Evolutionary conservation across 768 basidiomycete species (phyloP).

Genomic region (Mycena kentingensis): DNA sequence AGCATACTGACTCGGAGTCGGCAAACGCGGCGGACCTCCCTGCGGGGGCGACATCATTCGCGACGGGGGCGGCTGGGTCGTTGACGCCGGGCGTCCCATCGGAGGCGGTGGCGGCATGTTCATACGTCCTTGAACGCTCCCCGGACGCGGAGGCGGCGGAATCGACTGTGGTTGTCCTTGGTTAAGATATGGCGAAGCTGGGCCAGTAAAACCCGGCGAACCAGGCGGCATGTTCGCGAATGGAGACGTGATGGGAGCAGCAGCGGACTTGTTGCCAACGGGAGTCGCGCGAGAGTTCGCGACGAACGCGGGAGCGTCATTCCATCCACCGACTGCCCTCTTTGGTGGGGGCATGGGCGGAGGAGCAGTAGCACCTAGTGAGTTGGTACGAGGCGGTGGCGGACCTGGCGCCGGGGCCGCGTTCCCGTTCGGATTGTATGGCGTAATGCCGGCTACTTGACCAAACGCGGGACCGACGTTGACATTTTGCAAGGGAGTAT

Average conservation of each 20-base stretch:
- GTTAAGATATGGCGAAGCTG: constrained; percentile 47
- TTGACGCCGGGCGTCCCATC: constrained; percentile 23
- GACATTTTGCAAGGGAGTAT: constrained; percentile 21
- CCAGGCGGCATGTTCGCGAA: constrained; percentile 72
- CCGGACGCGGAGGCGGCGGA: constrained; percentile 67
- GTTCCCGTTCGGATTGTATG: constrained; percentile 17
- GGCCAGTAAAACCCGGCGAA: constrained; percentile 47
- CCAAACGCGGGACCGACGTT: constrained; percentile 18
- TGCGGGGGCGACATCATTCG: constrained; percentile 53
- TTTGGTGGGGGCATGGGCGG: constrained; percentile 57
- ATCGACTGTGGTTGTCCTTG: constrained; percentile 48
- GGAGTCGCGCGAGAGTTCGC: constrained; percentile 51
- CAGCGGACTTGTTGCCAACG: constrained; percentile 55
- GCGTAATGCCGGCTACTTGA: constrained; percentile 2
- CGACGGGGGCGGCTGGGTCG: constrained; percentile 37
- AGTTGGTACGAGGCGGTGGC: constrained; percentile 43
- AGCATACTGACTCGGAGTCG: constrained; percentile 53
- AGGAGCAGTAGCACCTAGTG: constrained; percentile 6
- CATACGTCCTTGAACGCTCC: constrained; percentile 51
- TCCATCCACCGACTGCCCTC: constrained; percentile 82
- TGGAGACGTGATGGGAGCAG: constrained; percentile 82
- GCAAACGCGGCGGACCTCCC: constrained; percentile 41
- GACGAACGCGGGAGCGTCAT: constrained; percentile 72
- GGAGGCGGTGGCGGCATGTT: constrained; percentile 33
- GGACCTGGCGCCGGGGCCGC: constrained; percentile 22